phyloP scores from a whole-genome alignment of 1,139 yeast species.

The Trichomonascaceae sp. region DNA sequence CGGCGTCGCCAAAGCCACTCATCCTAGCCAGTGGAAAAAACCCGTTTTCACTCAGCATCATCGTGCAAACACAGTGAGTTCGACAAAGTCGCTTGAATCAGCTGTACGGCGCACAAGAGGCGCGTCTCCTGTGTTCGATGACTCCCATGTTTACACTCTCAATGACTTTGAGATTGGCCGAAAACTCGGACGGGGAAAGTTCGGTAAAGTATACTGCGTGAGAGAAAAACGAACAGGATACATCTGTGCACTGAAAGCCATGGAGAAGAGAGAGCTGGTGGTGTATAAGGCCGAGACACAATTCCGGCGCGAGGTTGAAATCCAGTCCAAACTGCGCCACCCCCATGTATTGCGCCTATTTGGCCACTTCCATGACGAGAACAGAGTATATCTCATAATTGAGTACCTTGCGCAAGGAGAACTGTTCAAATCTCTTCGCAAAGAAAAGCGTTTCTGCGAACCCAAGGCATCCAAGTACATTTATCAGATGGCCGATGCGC shows the following conservation, averaged over 20 bases:
- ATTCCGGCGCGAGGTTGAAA: conserved; percentile 81
- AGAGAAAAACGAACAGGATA: conserved; percentile 62
- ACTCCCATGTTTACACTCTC: conserved; percentile 23
- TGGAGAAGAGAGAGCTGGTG: conserved; percentile 70
- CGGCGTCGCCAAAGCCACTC: too few relatives aligned
- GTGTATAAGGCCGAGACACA: conserved; percentile 76
- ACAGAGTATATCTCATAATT: conserved; percentile 66
- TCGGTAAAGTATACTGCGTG: conserved; percentile 87
- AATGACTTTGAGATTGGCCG: conserved; percentile 80
- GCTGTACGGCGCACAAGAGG: background rate
- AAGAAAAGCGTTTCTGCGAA: conserved; percentile 55
- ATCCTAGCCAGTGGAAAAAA: too few relatives aligned
- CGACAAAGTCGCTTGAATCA: too few relatives aligned
- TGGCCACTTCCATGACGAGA: conserved; percentile 74
- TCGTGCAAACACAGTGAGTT: too few relatives aligned
- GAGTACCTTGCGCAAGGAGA: conserved; percentile 88
- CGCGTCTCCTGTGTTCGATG: conserved; percentile 1
- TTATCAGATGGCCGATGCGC: conserved; percentile 70
- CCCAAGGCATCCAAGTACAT: conserved; percentile 60
- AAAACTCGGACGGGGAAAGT: conserved; percentile 82
- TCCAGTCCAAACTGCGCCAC: conserved; percentile 65
- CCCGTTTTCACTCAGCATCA: too few relatives aligned
- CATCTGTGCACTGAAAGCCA: conserved; percentile 80
- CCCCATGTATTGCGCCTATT: conserved; percentile 67
- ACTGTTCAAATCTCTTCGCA: conserved; percentile 57